phyloP scores from a whole-genome alignment of 2,329 filamentous ascomycete genomes.

The Coniochaeta sp. region DNA sequence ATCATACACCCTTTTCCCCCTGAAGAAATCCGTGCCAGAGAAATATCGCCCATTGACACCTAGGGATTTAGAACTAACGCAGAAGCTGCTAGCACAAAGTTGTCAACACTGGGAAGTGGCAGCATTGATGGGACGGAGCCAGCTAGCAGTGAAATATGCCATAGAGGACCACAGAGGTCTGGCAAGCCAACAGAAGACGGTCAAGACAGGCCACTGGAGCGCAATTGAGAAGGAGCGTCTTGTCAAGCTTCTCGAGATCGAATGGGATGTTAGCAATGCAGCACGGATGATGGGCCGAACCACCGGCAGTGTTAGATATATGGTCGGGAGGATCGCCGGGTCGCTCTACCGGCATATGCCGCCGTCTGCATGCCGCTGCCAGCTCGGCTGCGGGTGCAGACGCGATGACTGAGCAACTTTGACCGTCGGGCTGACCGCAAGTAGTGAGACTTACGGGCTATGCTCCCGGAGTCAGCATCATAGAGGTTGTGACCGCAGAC shows the following conservation, averaged over 20 bases:
- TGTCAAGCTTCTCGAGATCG: not conserved
- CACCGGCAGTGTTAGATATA: no score
- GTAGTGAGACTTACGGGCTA: no score
- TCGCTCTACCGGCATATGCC: no score
- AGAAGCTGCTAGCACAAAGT: not conserved
- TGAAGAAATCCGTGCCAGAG: not conserved
- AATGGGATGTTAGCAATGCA: no score
- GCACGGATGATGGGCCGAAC: no score
- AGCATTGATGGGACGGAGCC: not conserved
- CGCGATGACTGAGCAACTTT: no score
- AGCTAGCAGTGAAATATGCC: not conserved
- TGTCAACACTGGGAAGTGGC: not conserved
- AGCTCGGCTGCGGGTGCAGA: no score
- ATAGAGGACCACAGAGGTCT: not conserved
- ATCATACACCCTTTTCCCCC: not conserved
- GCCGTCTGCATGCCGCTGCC: no score
- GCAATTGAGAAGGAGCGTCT: not conserved
- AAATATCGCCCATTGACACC: not conserved
- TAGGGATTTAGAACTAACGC: not conserved
- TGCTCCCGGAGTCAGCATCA: no score
- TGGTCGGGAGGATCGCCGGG: no score
- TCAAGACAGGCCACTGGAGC: not conserved
- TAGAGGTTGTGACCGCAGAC: no score
- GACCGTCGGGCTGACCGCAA: no score
- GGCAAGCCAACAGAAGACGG: not conserved